Base-by-base conservation (phyloP, 208 protist genomes). In the Crithidia expoeki region DNA sequence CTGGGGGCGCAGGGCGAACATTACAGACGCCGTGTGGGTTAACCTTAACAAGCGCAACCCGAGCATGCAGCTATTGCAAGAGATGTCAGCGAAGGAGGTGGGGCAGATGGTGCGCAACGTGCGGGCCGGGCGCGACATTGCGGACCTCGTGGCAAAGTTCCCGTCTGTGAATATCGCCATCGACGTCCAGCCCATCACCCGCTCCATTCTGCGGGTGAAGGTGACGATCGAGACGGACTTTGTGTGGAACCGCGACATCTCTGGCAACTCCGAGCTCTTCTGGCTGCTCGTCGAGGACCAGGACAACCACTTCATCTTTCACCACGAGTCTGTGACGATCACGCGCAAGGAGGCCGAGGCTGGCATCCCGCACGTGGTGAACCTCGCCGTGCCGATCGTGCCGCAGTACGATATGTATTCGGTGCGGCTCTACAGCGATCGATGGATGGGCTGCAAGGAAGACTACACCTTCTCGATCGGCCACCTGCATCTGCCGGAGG, bases 251-350 rank as follows among this genome's bases (percentile, higher is more conserved):
- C 89, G 92, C 30, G 76, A 94, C 11, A 69, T 98, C 66, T 98
- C 98, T 51, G 98, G 98, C 44, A 90, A 82, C 59, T 71, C 68
- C 10, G 90, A 99, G 85, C 79, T 89, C 17, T 99, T 94, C 72
- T 99, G 96, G 95, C 85, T 99, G 30, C 96, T 97, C 53, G 93
- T 99, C n/a, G 97, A 99, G 81, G 98, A 99, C 76, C 81, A 92
- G 59, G 89, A 97, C 44, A 98, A 97, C 76, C 81, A 98, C 84
- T 94, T 93, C 68, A 98, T 99, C 71, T 98, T 86, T 67, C 98
- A 84, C 81, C 86, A 90, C 81, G 94, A 96, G 59, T 74, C 76
- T 14, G 65, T 97, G 44, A 79, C 66, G 36, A 71, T 97, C 52
- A 94, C 86, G 34, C 83, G 92, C 25, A 95, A 96, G 76, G 91